Base-by-base conservation (phyloP, 768 basidiomycete species). In the Amanita pseudoporphyria region DNA sequence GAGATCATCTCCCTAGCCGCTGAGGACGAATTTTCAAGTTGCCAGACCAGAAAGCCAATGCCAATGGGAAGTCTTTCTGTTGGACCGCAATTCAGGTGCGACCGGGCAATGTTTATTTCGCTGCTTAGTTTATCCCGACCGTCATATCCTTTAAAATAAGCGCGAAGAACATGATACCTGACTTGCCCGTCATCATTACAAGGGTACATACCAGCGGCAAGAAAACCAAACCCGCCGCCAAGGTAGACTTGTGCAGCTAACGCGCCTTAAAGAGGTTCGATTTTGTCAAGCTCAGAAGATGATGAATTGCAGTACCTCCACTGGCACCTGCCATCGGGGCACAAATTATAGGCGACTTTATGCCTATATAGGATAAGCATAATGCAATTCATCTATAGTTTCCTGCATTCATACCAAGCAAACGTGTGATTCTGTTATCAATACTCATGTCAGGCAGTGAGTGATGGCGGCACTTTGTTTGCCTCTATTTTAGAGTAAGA, bases 141-240 rank as follows among this genome's bases (percentile, higher is more conserved):
- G 42, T 64, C 64, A 59, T 77, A 80, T 12, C 76, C 84, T 81
- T 44, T 48, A 36, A 14, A 36, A 3, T 3, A 36, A 5, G 12
- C 13, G 32, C 5, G 19, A 9, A 33, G 31, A 26, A 28, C 12
- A 28, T 30, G 41, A 10, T 43, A 4, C 7, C 26, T 2, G 26
- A 13, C 14, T 43, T 13, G 41, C 6, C 14, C 28, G n/a, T 26
- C 26, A 28, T 24, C 26, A 28, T 24, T 10, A 28, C 9, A 30
- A 10, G 28, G 7, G 24, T 28, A 43, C 24, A 43, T 33, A 81
- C 85, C 81, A 63, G 77, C 71, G n/a, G 77, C 71, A 0, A 88
- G 55, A 61, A 90, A 88, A 1, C 85, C 88, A 49, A 89, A 82
- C 13, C 82, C 88, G 18, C 89, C 89, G 6, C 68, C 86, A 2